Evolutionary conservation across 192 early-diverging fungal species (phyloP).

Genomic region (Cetraspora pellucida): DNA sequence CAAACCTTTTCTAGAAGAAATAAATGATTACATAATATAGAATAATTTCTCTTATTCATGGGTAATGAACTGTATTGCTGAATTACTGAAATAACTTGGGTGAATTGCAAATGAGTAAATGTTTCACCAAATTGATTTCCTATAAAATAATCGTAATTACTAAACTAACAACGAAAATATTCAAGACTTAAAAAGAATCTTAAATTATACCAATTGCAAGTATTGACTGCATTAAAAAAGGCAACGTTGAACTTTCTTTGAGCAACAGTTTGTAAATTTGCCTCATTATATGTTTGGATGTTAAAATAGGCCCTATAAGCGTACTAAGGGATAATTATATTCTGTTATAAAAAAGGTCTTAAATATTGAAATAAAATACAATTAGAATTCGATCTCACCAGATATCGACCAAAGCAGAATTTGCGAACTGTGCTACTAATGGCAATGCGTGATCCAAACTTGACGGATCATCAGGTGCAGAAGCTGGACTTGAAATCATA

Average conservation of each 20-base stretch:
- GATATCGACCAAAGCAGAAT: slow-evolving; percentile 53
- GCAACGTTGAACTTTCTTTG: slow-evolving; percentile 45
- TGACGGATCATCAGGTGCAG: background rate
- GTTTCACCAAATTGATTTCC: slow-evolving; percentile 58
- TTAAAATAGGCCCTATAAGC: slow-evolving; percentile 56
- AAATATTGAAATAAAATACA: background rate
- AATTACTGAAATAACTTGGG: slow-evolving; percentile 53
- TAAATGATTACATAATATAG: slow-evolving; percentile 38
- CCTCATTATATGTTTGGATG: slow-evolving; percentile 59
- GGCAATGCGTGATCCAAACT: slow-evolving; percentile 26
- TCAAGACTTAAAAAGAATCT: background rate
- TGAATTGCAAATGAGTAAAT: slow-evolving; percentile 57
- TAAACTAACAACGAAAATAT: slow-evolving; percentile 4
- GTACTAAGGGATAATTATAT: slow-evolving; percentile 30
- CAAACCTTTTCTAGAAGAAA: slow-evolving; percentile 37
- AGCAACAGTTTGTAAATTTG: slow-evolving; percentile 56
- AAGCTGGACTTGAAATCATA: background rate
- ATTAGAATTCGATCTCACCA: slow-evolving; percentile 41
- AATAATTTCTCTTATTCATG: slow-evolving; percentile 13
- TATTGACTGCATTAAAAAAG: slow-evolving; percentile 43
- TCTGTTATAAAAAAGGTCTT: background rate
- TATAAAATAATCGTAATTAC: background rate
- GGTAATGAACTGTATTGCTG: slow-evolving; percentile 32
- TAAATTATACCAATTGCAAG: slow-evolving; percentile 43
- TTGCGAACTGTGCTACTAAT: slow-evolving; percentile 45